These are phyloP conservation scores for Ceratorhiza oryzae-sativae DNA, from an alignment of 1,284 basidiomycete genomes.

Conservation along the genomic window DNA sequence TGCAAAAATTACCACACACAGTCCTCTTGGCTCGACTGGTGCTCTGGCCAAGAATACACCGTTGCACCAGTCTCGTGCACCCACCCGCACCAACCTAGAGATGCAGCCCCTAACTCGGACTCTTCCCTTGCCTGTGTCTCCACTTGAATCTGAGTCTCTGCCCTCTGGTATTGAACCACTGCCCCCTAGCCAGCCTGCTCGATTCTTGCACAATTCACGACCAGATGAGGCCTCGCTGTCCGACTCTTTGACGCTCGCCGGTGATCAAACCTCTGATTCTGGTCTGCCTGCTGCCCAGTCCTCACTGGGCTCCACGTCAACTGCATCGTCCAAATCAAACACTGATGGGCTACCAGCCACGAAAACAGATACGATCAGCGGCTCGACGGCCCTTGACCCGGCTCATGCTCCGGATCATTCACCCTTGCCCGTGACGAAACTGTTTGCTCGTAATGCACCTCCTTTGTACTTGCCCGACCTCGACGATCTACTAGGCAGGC, in stretches of 20 bases:
- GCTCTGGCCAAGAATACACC: not conserved
- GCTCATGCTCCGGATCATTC: constrained; percentile 49
- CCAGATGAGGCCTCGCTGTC: not conserved
- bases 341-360: not conserved
- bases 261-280: not conserved
- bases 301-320: not conserved
- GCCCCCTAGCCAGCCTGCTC: constrained; percentile 19
- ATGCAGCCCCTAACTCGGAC: not conserved
- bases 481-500: constrained; percentile 61
- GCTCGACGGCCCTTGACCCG: not conserved
- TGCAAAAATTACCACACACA: not conserved
- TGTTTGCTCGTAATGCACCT: constrained; percentile 64
- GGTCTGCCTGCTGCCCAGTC: not conserved
- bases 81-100: not conserved
- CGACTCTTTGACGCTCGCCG: not conserved
- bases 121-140: not conserved
- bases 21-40: not conserved
- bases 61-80: not conserved
- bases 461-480: constrained; percentile 66
- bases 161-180: not conserved
- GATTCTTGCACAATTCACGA: not conserved
- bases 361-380: not conserved
- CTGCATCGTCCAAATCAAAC: not conserved
- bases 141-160: not conserved
- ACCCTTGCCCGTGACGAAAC: constrained; percentile 61